Evolutionary conservation across 768 basidiomycete genomes (phyloP), one percentile per base, ranked within the genome.

Genomic region (Suillus decipiens): DNA sequence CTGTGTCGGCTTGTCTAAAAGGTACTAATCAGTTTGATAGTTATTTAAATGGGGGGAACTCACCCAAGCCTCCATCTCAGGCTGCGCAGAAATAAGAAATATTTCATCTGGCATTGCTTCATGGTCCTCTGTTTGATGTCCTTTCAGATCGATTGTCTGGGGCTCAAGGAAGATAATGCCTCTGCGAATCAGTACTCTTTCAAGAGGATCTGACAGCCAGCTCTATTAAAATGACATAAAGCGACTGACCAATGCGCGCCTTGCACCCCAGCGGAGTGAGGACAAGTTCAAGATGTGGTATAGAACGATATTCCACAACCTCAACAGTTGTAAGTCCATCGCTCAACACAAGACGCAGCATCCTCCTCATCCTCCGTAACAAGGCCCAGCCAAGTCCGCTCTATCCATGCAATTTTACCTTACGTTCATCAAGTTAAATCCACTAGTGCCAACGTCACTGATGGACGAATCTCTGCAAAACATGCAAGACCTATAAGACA

Each of bases 381-480:
- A 59, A 70, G 75, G 71, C 11, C n/a, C 75, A 61, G 42, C 79
- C 80, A 36, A 82, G 61, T 84, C 84, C 19, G 78, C 88, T 9
- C 86, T 82, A 54, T 86, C 84, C 60, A 84, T 77, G 39, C 93
- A 81, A 14, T 86, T 85, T 60, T 86, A 80, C 24, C 89, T 82
- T 24, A 85, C 82, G 67, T 90, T 90, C 64, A 89, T 82, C 19
- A 97, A 81, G 59, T 80, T 86, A 70, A 93, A 92, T 0, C 95
- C 96, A 67, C 94, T 94, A 50, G 84, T 78, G 0, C 89, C 92
- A 24, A 97, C 88, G 61, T 98, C 96, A 17, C 86, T 92, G n/a
- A 96, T 83, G 15, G 84, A 19, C 79, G 75, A 33, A 97, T 83
- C 69, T 97, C 89, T 11, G 95, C 89, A 41, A 93, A 84, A 37